phyloP scores from a whole-genome alignment of 2,329 filamentous ascomycete species.

The Apiospora marii region DNA sequence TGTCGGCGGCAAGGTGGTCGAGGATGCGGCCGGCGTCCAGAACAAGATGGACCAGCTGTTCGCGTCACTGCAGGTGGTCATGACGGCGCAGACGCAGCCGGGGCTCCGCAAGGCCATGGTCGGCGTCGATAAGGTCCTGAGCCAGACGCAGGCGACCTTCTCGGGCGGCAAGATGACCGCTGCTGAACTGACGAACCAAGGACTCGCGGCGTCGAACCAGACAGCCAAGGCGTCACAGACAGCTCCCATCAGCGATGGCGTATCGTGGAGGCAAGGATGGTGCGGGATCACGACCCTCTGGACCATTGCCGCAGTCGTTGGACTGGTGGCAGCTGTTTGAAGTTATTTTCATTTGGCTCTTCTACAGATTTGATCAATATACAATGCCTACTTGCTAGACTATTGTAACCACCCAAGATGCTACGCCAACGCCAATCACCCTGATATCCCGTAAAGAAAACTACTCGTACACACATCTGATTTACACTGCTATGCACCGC shows the following conservation, averaged over 20 bases:
- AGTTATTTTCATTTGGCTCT: background rate
- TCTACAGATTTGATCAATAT: background rate
- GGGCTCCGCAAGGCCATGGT: background rate
- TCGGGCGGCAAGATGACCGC: background rate
- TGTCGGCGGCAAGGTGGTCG: background rate
- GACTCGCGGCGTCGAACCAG: background rate
- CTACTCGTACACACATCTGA: too few relatives aligned
- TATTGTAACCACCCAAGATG: background rate
- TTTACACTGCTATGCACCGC: background rate
- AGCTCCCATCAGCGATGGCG: background rate
- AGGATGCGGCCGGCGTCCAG: background rate
- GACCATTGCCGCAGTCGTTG: background rate
- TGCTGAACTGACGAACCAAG: background rate
- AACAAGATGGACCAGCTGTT: constrained; percentile 1
- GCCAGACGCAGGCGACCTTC: background rate
- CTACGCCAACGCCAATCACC: background rate
- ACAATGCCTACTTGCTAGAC: background rate
- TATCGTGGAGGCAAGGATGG: background rate
- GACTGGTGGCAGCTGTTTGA: background rate
- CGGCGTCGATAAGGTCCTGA: background rate
- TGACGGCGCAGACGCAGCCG: background rate
- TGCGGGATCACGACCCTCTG: background rate
- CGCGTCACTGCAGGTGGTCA: constrained; percentile 1
- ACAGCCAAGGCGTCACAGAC: background rate
- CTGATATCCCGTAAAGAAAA: background rate